Evolutionary conservation across 2,329 filamentous ascomycete genomes (phyloP).

Genomic region (Microdochium nivale): DNA sequence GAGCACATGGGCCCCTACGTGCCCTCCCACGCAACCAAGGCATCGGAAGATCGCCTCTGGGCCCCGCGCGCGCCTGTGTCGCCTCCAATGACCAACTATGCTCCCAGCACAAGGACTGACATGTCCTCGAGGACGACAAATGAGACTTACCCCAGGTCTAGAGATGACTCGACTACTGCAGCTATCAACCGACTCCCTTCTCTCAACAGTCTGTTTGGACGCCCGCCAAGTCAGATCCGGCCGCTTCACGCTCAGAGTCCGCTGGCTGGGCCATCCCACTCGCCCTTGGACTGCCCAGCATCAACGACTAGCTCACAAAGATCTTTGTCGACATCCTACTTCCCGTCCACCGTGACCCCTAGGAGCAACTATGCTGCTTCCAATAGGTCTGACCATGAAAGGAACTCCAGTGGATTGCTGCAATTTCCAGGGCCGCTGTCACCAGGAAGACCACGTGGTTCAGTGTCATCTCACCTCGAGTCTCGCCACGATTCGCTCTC

Average conservation of each 20-base stretch:
- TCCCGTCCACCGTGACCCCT: slow-evolving; percentile 19
- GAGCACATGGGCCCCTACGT: slow-evolving; percentile 44
- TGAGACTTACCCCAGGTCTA: slow-evolving; percentile 22
- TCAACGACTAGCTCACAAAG: slow-evolving; percentile 27
- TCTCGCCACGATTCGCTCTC: slow-evolving; percentile 23
- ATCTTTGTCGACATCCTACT: slow-evolving; percentile 36
- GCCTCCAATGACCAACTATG: slow-evolving; percentile 52
- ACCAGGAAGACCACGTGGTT: slow-evolving; percentile 27
- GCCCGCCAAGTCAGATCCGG: slow-evolving; percentile 31
- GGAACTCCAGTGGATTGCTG: slow-evolving; percentile 29
- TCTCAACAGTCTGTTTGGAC: slow-evolving; percentile 46
- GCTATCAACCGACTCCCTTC: slow-evolving; percentile 43
- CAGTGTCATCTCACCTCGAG: slow-evolving; percentile 8
- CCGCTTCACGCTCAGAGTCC: slow-evolving; percentile 34
- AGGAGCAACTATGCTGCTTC: slow-evolving; percentile 16
- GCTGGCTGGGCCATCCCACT: slow-evolving; percentile 26
- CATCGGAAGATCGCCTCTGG: slow-evolving; percentile 37
- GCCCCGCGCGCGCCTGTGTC: slow-evolving; percentile 34
- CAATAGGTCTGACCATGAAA: slow-evolving; percentile 33
- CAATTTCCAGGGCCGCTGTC: slow-evolving; percentile 35
- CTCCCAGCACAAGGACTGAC: slow-evolving; percentile 33
- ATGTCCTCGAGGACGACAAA: slow-evolving; percentile 31
- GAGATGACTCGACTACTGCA: slow-evolving; percentile 19
- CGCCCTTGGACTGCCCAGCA: slow-evolving; percentile 38
- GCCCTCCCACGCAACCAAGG: slow-evolving; percentile 36